A percentile compares a stretch with the other conserved stretches of the same genome.
Evolutionary conservation across 2,329 filamentous ascomycete species (phyloP).

Genomic region (Xylariaceae sp.): DNA sequence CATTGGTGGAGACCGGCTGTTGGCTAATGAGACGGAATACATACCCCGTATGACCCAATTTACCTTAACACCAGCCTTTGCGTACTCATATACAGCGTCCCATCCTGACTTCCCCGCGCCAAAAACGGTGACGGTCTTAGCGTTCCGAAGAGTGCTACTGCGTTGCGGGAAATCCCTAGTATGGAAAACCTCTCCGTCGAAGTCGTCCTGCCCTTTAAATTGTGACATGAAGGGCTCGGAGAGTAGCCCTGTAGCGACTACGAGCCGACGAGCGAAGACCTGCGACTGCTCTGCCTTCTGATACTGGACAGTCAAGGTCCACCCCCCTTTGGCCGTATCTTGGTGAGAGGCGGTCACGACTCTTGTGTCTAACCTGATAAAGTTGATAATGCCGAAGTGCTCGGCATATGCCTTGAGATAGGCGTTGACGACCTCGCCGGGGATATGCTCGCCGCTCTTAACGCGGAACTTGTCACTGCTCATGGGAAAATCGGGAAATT

Average conservation of each 20-base stretch:
- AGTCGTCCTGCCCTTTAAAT: slow-evolving; percentile 52
- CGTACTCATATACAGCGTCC: slow-evolving; percentile 64
- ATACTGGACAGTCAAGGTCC: slow-evolving; percentile 30
- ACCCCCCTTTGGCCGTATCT: slow-evolving; percentile 40
- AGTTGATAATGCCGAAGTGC: slow-evolving; percentile 51
- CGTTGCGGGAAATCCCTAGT: slow-evolving; percentile 50
- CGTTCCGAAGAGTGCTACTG: slow-evolving; percentile 39
- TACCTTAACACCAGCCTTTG: slow-evolving; percentile 54
- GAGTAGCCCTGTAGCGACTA: slow-evolving; percentile 64
- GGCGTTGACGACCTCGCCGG: slow-evolving; percentile 55
- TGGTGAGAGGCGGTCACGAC: slow-evolving; percentile 56
- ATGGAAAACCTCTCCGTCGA: slow-evolving; percentile 60
- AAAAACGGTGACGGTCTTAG: slow-evolving; percentile 53
- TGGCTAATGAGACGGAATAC: not conserved
- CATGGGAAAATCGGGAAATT: slow-evolving; percentile 77
- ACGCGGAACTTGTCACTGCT: slow-evolving; percentile 52
- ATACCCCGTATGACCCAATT: slow-evolving; percentile 57
- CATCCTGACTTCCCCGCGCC: slow-evolving; percentile 65
- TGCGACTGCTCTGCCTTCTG: slow-evolving; percentile 27
- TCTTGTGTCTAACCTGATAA: slow-evolving; percentile 52
- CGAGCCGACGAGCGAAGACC: slow-evolving; percentile 49
- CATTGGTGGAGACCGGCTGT: not conserved
- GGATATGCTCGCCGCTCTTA: slow-evolving; percentile 58
- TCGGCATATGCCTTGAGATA: slow-evolving; percentile 61
- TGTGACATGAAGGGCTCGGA: slow-evolving; percentile 58